phyloP scores from a whole-genome alignment of 73 alveolate genomes.

The Effrenium voratum region DNA sequence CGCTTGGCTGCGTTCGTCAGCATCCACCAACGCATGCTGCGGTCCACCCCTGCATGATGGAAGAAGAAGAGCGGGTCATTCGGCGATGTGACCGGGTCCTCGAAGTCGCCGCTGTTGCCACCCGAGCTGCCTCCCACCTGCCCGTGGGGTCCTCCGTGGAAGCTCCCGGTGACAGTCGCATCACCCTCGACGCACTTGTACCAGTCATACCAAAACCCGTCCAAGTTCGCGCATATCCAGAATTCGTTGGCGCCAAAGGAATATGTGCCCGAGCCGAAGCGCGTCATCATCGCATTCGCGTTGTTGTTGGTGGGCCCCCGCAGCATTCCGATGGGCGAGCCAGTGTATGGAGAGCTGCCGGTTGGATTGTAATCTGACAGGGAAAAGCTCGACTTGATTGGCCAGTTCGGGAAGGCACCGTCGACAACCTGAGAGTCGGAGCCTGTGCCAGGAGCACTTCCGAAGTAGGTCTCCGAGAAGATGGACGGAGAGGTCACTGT shows the following conservation, averaged over 20 bases:
- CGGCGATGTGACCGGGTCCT: slow-evolving; percentile 22
- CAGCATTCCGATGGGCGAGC: slow-evolving; percentile 30
- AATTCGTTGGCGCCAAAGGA: background rate
- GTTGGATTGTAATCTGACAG: slow-evolving; percentile 1
- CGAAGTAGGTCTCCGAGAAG: slow-evolving; percentile 50
- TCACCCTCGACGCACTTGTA: slow-evolving; percentile 28
- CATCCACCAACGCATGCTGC: slow-evolving; percentile 35
- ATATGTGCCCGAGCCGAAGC: slow-evolving; percentile 7
- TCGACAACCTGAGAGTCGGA: slow-evolving; percentile 23
- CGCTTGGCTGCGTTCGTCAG: background rate
- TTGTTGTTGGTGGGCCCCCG: slow-evolving; percentile 43
- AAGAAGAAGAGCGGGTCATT: slow-evolving; percentile 39
- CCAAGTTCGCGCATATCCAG: slow-evolving; percentile 30
- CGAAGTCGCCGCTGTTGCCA: slow-evolving; percentile 46
- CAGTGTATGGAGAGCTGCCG: slow-evolving; percentile 42
- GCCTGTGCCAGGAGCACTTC: slow-evolving; percentile 23
- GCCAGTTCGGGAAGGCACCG: slow-evolving; percentile 38
- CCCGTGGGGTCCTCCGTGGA: slow-evolving; percentile 50
- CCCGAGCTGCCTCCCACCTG: slow-evolving; percentile 19
- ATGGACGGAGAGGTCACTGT: slow-evolving; percentile 37
- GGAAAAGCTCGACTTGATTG: background rate
- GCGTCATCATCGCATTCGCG: slow-evolving; percentile 17
- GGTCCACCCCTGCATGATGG: slow-evolving; percentile 12
- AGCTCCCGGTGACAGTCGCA: slow-evolving; percentile 16
- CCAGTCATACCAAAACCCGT: slow-evolving; percentile 30